Evolutionary conservation across 768 basidiomycete genomes (phyloP).

Genomic region (Rhodotorula graminis): DNA sequence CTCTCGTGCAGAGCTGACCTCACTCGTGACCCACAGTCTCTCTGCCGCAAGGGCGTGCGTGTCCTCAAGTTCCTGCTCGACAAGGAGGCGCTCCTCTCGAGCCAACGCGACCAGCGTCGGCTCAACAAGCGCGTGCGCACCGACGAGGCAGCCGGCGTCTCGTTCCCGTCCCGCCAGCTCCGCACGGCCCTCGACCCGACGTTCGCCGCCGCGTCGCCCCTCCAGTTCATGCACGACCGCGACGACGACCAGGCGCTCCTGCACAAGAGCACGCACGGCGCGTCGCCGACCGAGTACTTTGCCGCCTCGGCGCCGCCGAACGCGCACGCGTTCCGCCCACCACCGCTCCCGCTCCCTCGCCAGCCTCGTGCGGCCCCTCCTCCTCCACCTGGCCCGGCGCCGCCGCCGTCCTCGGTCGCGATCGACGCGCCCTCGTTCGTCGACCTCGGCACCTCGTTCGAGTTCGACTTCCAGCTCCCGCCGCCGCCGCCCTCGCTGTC

Average conservation of each 20-base stretch:
- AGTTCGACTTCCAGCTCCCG: constrained; percentile 21
- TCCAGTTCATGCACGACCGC: constrained; percentile 16
- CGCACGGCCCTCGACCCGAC: constrained; percentile 6
- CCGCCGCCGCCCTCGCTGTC: background rate
- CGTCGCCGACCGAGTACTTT: background rate
- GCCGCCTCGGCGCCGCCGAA: background rate
- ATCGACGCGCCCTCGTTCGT: background rate
- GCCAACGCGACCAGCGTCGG: constrained; percentile 21
- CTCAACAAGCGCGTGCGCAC: constrained; percentile 8
- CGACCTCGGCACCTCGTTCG: constrained; percentile 12
- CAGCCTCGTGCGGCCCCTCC: background rate
- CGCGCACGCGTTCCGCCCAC: background rate
- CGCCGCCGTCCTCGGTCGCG: background rate
- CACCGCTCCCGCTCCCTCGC: constrained; percentile 3
- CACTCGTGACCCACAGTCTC: background rate
- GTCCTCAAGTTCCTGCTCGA: constrained; percentile 28
- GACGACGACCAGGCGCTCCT: constrained; percentile 9
- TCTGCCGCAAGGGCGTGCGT: constrained; percentile 32
- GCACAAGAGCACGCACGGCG: background rate
- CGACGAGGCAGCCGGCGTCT: background rate
- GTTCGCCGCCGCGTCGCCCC: background rate
- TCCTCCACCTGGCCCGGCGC: background rate
- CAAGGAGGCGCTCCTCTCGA: constrained; percentile 14
- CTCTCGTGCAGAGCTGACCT: background rate
- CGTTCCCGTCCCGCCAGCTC: constrained; percentile 10